These are phyloP conservation scores for Erysimum cheiranthoides DNA, from an alignment of 345 rosid species.

Conservation along the genomic window DNA sequence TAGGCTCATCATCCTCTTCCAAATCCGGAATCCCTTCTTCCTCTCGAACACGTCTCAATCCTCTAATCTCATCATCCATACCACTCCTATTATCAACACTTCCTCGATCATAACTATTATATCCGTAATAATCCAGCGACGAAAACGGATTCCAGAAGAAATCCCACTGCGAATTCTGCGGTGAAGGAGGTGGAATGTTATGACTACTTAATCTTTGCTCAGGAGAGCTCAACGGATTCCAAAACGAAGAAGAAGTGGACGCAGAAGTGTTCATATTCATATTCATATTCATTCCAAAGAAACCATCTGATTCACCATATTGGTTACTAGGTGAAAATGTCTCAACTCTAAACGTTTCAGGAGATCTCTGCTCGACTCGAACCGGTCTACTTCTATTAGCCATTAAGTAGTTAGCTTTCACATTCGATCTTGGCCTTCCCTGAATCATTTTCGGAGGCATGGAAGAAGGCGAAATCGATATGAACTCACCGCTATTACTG, in stretches of 20 bases:
- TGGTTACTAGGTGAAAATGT: conserved; percentile 65
- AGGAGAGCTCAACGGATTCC: conserved; percentile 45
- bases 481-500: conserved; percentile 56
- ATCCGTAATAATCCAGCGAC: conserved; percentile 80
- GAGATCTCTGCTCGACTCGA: conserved; percentile 82
- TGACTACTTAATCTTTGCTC: conserved; percentile 53
- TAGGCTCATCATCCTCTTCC: conserved; percentile 79
- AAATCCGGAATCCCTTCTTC: conserved; percentile 97
- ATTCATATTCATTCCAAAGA: conserved; percentile 62
- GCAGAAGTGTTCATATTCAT: conserved; percentile 45
- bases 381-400: conserved; percentile 74
- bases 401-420: conserved; percentile 66
- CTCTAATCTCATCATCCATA: conserved; percentile 79
- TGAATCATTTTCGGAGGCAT: conserved; percentile 54
- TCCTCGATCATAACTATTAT: conserved; percentile 58
- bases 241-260: conserved; percentile 40
- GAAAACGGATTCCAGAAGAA: conserved; percentile 98
- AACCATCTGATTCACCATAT: conserved; percentile 56
- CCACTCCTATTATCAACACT: conserved; percentile 62
- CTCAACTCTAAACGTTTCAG: conserved; percentile 69
- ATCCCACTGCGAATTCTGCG: conserved; percentile 94
- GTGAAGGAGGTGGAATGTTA: conserved; percentile 80
- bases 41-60: conserved; percentile 86
- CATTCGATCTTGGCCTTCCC: conserved; percentile 52
- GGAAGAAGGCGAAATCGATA: conserved; percentile 65